These are phyloP conservation scores for Trypanosoma congolense DNA, from an alignment of 208 protist genomes.

Conservation along the genomic window DNA sequence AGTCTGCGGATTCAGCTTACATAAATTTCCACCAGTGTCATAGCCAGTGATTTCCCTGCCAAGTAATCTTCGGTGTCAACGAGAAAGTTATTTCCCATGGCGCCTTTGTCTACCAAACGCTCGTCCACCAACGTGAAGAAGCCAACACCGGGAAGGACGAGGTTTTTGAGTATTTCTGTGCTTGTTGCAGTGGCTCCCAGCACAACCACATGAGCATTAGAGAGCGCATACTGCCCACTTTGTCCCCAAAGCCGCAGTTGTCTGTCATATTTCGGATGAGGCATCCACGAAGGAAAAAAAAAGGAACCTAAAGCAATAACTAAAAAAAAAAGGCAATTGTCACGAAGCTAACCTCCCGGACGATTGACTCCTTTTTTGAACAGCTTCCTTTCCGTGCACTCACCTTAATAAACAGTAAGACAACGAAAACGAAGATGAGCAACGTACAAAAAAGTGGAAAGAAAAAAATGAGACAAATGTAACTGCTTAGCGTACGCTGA, in stretches of 20 bases:
- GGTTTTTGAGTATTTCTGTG: conserved; percentile 94
- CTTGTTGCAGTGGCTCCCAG: conserved; percentile 89
- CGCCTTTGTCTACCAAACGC: conserved; percentile 44
- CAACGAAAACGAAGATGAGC: too few relatives aligned
- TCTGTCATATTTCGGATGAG: conserved; percentile 83
- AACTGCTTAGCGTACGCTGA: too few relatives aligned
- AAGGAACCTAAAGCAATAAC: conserved; percentile 11
- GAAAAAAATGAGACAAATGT: too few relatives aligned
- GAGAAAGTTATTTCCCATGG: conserved; percentile 97
- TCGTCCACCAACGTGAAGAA: conserved; percentile 94
- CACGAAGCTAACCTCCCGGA: too few relatives aligned
- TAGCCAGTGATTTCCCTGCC: conserved; percentile 67
- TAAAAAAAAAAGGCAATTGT: too few relatives aligned
- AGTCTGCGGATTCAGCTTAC: conserved; percentile 84
- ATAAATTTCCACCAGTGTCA: conserved; percentile 60
- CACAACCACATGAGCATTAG: conserved; percentile 80
- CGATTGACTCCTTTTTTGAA: too few relatives aligned
- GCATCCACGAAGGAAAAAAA: conserved; percentile 22
- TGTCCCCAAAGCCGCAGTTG: conserved; percentile 93
- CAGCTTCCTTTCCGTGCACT: too few relatives aligned
- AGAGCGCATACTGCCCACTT: conserved; percentile 88
- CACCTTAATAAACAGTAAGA: too few relatives aligned
- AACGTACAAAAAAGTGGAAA: too few relatives aligned
- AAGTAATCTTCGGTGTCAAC: conserved; percentile 30
- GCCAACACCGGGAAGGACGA: conserved; percentile 93